A percentile compares a stretch with the other conserved stretches of the same genome.
These are phyloP conservation scores for Camellia japonica DNA, from an alignment of 148 eudicot species.

Conservation along the genomic window DNA sequence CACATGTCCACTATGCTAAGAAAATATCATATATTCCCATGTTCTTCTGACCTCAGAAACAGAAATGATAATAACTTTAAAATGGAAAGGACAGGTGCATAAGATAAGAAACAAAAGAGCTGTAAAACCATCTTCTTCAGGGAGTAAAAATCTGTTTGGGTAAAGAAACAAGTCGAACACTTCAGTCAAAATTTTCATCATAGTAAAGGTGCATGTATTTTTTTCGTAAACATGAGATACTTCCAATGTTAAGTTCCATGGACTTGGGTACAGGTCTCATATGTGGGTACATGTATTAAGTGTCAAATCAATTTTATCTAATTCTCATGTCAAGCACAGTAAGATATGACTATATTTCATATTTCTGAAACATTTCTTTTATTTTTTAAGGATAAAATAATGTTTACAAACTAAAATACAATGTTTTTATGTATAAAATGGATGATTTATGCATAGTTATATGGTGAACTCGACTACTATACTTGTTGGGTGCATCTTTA, in stretches of 20 bases:
- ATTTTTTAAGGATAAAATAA: too few species aligned
- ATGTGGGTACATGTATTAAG: too few species aligned
- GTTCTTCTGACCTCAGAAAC: neutral
- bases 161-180: neutral
- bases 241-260: neutral
- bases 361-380: too few species aligned
- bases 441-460: too few species aligned
- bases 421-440: too few species aligned
- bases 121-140: neutral
- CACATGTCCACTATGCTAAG: neutral
- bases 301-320: too few species aligned
- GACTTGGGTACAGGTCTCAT: too few species aligned
- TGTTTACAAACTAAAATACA: too few species aligned
- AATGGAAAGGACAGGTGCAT: neutral
- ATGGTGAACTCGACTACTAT: too few species aligned
- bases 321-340: too few species aligned
- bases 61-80: neutral
- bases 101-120: neutral
- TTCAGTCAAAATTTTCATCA: neutral
- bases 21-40: neutral
- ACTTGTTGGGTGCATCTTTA: too few species aligned
- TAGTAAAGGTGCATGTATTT: neutral
- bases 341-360: too few species aligned
- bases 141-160: neutral
- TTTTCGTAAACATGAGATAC: neutral